Evolutionary conservation across 345 rosid species (phyloP).

Genomic region (Kandelia obovata): DNA sequence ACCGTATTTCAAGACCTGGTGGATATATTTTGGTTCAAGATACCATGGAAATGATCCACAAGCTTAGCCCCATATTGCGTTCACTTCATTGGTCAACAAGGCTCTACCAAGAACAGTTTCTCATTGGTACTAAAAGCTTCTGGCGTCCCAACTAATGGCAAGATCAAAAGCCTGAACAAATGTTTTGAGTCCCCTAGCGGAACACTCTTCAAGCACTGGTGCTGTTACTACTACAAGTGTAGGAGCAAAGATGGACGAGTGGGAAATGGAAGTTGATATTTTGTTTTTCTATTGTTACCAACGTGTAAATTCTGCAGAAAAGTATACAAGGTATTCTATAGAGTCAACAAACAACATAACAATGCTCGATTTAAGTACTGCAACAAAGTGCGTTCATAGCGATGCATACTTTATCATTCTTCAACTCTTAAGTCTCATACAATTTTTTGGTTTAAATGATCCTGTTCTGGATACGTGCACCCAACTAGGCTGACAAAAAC

Average conservation of each 20-base stretch:
- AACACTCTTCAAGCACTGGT: neutral
- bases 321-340: neutral
- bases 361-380: neutral
- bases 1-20: constrained; percentile 74
- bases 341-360: constrained; percentile 1
- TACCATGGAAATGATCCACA: constrained; percentile 48
- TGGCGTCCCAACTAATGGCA: constrained; percentile 60
- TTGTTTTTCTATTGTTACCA: neutral
- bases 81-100: constrained; percentile 71
- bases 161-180: neutral
- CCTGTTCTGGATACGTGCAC: no score
- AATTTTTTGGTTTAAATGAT: no score
- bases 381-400: no score
- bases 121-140: constrained; percentile 63
- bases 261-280: neutral
- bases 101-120: constrained; percentile 56
- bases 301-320: neutral
- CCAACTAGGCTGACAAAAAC: no score
- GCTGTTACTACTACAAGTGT: neutral
- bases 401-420: no score
- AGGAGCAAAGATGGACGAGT: neutral
- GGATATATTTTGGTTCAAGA: constrained; percentile 81
- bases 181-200: neutral
- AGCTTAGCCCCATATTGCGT: constrained; percentile 43
- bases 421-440: no score